Conservation (phyloP, 495 filamentous ascomycete genomes). For the Neurospora africana region DNA sequence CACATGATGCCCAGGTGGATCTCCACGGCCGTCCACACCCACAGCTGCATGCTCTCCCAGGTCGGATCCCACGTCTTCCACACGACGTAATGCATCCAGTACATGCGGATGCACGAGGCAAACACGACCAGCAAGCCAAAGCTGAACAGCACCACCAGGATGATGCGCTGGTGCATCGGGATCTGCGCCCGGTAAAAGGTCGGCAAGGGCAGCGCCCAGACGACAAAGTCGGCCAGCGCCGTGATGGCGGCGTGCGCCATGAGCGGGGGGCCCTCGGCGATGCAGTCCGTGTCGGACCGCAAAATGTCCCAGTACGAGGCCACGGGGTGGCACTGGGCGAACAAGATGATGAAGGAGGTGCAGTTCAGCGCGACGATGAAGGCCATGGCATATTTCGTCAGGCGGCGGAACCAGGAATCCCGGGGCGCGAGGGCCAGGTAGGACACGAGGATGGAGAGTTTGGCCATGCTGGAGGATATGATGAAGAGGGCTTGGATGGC, state of each 20-base stretch:
- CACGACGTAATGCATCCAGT: slow-evolving; percentile 19
- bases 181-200: slow-evolving; percentile 22
- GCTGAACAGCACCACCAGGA: slow-evolving; percentile 17
- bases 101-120: slow-evolving; percentile 11
- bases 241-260: slow-evolving; percentile 19
- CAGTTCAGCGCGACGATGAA: slow-evolving; percentile 14
- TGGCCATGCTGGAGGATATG: slow-evolving; percentile 24
- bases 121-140: slow-evolving; percentile 17
- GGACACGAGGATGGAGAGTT: slow-evolving; percentile 40
- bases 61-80: slow-evolving; percentile 23
- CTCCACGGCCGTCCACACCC: slow-evolving; percentile 34
- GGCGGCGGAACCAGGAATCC: slow-evolving; percentile 25
- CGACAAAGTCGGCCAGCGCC: slow-evolving; percentile 27
- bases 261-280: slow-evolving; percentile 16
- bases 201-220: slow-evolving; percentile 34
- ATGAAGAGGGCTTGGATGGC: slow-evolving; percentile 21
- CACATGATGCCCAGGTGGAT: slow-evolving; percentile 31
- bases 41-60: slow-evolving; percentile 29
- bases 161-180: slow-evolving; percentile 11
- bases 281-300: slow-evolving; percentile 7
- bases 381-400: slow-evolving; percentile 16
- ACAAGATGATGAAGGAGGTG: slow-evolving; percentile 24
- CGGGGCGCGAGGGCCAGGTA: slow-evolving; percentile 41
- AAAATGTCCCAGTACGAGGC: slow-evolving; percentile 25
- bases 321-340: slow-evolving; percentile 22